phyloP scores from a whole-genome alignment of 2,329 filamentous ascomycete genomes.

The Cercospora zeae-maydis region DNA sequence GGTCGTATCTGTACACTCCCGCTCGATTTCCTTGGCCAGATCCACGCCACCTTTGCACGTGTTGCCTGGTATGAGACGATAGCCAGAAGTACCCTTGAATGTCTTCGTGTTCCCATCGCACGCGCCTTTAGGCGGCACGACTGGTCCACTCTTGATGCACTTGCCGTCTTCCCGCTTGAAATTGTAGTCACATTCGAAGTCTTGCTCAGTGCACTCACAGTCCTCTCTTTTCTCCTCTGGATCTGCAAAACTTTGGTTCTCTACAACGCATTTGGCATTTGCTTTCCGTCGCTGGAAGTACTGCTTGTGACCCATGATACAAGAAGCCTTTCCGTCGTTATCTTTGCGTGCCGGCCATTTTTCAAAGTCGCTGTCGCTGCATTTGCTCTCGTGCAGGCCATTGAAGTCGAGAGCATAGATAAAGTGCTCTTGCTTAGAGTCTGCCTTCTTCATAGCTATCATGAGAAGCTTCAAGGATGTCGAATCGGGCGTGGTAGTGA shows the following conservation, averaged over 20 bases:
- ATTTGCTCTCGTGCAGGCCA: slow-evolving; percentile 74
- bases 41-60: slow-evolving; percentile 44
- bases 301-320: slow-evolving; percentile 94
- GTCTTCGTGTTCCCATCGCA: slow-evolving; percentile 70
- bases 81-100: slow-evolving; percentile 84
- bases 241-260: slow-evolving; percentile 72
- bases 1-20: slow-evolving; percentile 66
- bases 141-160: slow-evolving; percentile 62
- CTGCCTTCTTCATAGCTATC: slow-evolving; percentile 57
- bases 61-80: slow-evolving; percentile 75
- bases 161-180: slow-evolving; percentile 68
- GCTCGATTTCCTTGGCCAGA: slow-evolving; percentile 57
- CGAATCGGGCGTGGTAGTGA: slow-evolving; percentile 89
- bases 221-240: slow-evolving; percentile 64
- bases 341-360: slow-evolving; percentile 83
- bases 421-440: slow-evolving; percentile 50
- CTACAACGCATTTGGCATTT: slow-evolving; percentile 83
- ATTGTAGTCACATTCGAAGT: slow-evolving; percentile 97
- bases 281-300: slow-evolving; percentile 81
- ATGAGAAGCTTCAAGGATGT: slow-evolving; percentile 89
- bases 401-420: slow-evolving; percentile 79
- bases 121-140: slow-evolving; percentile 65
- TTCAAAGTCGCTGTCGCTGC: slow-evolving; percentile 74
- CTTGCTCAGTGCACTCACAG: slow-evolving; percentile 76
- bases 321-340: slow-evolving; percentile 74